Base-by-base conservation (phyloP, 2,329 filamentous ascomycete genomes). In the Rasamsonia emersonii region DNA sequence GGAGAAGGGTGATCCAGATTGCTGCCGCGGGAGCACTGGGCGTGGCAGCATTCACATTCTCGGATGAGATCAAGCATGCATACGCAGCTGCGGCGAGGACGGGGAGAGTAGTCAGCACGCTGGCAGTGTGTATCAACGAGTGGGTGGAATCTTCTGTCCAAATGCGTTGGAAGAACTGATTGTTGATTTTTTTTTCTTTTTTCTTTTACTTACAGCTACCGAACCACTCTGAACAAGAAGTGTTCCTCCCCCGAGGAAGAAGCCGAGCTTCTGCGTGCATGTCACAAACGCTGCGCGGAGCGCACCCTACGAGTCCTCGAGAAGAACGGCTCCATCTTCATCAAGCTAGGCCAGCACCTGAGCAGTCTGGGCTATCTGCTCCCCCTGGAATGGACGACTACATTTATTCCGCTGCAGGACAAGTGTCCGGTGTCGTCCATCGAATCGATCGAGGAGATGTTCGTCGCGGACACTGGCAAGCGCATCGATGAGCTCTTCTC, bases 291-390 rank as follows among this genome's bases (percentile, higher is more conserved):
- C 58, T 98, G 91, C 62, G 91, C 91, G 18, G 74, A 86, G 49
- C 77, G 91, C 40, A 95, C 91, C 1, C 66, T 96, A 24, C 73
- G 71, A 36, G 88, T 93, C 2, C 65, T 96, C 43, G 91, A 98
- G 68, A 86, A 84, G 68, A 96, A 95, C 58, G 91, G 93, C 16
- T 93, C 89, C 17, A 94, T 98, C 42, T 98, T 96, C 49, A 96
- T 98, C 57, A 98, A 98, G 62, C 67, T 98, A 23, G 91, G 91
- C 5, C 91, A 98, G 51, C 91, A 98, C 61, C 60, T 98, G 60
- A 94, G 86, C 58, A 89, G 86, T 42, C 84, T 96, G 82, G 93
- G 91, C 52, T 96, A 96, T 56, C 72, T 96, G 7, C 71, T 96
- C 7, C 89, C 89, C 2, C 62, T 73, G 30, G 89, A 96, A 62